Evolutionary conservation across 1,284 basidiomycete genomes (phyloP), one percentile per base, ranked within the genome.

Genomic region (Phenoliferia sp.): DNA sequence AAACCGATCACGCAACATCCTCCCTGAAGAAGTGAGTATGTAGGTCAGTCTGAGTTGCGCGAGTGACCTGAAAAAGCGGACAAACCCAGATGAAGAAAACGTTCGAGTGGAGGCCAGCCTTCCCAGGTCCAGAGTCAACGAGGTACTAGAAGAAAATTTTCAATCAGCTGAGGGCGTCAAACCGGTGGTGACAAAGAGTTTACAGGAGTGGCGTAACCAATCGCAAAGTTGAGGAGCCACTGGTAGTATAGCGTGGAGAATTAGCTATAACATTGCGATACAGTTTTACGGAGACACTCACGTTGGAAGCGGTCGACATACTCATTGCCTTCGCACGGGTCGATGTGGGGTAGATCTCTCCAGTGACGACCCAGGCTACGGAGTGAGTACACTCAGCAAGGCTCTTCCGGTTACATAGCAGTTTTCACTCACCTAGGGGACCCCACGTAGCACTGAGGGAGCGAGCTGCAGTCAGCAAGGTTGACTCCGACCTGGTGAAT

Each of bases 41-140:
- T 44, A 15, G 39, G 39, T 22, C 9, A 65, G 44, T 28, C 19
- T n/a, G n/a, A 1, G 3, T 1, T n/a, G n/a, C n/a, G n/a, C 16
- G 19, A 17, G 39, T 19, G 39, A 57, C 15, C 26, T n/a, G n/a
- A n/a, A n/a, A n/a, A n/a, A n/a, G n/a, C n/a, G 32, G 32, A 17
- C 4, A 39, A 3, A n/a, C 90, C 91, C 92, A 93, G 78, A 94
- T 74, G 83, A 92, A 94, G 86, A 94, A 94, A 75, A 94, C 91
- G 80, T 90, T 91, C 63, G 85, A 83, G 59, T 85, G 82, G 62
- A 92, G 85, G 75, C 86, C 85, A 22, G 86, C 87, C 59, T 83
- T 81, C 50, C 86, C 87, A 2, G 77, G 67, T 29, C 77, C 80
- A 31, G 56, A 15, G 78, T 87, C 83, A 74, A 92, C 90, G 70